Evolutionary conservation across 345 rosid genomes (phyloP).

Genomic region (Populus deltoides): DNA sequence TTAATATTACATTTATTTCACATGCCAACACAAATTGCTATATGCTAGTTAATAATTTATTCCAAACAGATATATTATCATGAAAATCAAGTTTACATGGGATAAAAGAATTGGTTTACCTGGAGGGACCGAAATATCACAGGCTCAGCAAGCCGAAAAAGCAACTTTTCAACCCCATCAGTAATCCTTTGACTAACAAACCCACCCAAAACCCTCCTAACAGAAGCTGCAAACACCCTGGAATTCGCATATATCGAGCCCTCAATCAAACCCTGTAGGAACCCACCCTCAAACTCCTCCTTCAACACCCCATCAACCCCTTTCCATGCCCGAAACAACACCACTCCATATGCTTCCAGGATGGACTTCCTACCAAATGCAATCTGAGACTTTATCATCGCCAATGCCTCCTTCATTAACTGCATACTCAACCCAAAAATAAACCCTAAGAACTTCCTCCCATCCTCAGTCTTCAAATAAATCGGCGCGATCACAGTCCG

Average conservation of each 20-base stretch:
- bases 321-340: constrained; percentile 82
- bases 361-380: constrained; percentile 79
- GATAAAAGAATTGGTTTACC: constrained; percentile 35
- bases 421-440: constrained; percentile 72
- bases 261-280: constrained; percentile 68
- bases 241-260: constrained; percentile 70
- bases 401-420: constrained; percentile 71
- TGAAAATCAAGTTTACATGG: neutral
- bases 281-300: constrained; percentile 70
- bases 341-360: constrained; percentile 82
- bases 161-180: constrained; percentile 80
- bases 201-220: constrained; percentile 78
- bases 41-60: too few relatives aligned
- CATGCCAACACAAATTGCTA: neutral
- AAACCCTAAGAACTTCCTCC: constrained; percentile 67
- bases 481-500: constrained; percentile 78
- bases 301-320: constrained; percentile 48
- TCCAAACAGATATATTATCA: neutral
- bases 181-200: constrained; percentile 65
- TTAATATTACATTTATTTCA: neutral
- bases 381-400: constrained; percentile 81
- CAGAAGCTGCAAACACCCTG: constrained; percentile 46
- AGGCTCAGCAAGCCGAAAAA: constrained; percentile 79
- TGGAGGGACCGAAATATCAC: constrained; percentile 83
- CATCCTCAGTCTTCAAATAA: constrained; percentile 77